Base-by-base conservation (phyloP, 2,329 filamentous ascomycete species). In the Penicillium corylophilum region DNA sequence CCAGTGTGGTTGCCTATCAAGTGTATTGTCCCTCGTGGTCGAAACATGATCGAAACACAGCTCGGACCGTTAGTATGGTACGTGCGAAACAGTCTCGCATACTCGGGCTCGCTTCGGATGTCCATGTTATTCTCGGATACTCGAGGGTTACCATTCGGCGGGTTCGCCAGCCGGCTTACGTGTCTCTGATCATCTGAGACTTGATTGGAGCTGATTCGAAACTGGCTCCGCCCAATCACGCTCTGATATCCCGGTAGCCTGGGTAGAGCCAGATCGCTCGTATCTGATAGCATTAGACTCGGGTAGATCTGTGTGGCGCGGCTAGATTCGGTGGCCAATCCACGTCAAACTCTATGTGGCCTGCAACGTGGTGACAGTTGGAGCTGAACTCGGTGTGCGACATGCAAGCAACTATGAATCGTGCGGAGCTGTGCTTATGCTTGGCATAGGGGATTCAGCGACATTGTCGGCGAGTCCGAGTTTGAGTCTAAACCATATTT, bases 261-360 rank as follows among this genome's bases (percentile, higher is more conserved):
- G 35, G 28, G 41, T 43, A 38, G 18, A 39, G 24, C 36, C 16
- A 33, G 24, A 40, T 44, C 45, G 31, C 31, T 39, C 12, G 12
- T 46, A 22, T 36, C 45, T 50, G 55, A 55, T 57, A 55, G 53
- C 49, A 23, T 43, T 20, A 22, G 16, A 38, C 35, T 40, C 36
- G 38, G 44, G 45, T 39, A 40, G 24, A 40, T 54, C 40, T 44
- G 38, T 47, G 44, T 55, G 53, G 47, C 42, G 44, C 33, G 38
- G 16, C 41, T 12, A 20, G 47, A 42, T 35, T 48, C 42, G 29
- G 29, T 41, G 16, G 40, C 45, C 16, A 38, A 38, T 38, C 18
- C 35, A 38, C 16, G 16, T 38, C 35, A 20, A 38, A 16, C 18
- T 38, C n/a, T 20, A 12, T 38, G 16, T 18, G 33, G 16, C 33